These are phyloP conservation scores for Centella asiatica DNA, from an alignment of 129 eudicot species.

Conservation along the genomic window DNA sequence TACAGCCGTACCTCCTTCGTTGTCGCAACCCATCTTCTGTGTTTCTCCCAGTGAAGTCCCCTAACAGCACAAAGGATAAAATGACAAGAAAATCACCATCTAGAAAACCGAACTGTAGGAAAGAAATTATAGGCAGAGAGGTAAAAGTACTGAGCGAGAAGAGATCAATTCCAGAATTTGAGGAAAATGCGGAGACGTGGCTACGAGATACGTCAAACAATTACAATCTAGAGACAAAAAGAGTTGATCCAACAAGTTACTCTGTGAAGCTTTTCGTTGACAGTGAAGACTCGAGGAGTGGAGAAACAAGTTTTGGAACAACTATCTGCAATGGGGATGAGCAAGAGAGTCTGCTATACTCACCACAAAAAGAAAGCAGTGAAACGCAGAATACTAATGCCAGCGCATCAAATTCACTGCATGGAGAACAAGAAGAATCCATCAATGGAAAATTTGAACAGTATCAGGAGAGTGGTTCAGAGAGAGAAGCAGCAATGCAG, in stretches of 20 bases:
- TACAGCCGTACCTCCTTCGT: conserved; percentile 72
- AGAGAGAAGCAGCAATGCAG: conserved; percentile 19
- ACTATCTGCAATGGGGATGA: conserved; percentile 39
- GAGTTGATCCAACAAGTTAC: conserved; percentile 94
- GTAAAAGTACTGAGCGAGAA: conserved; percentile 32
- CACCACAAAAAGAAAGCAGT: conserved; percentile 37
- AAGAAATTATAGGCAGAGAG: conserved; percentile 35
- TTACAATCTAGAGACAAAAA: conserved; percentile 70
- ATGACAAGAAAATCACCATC: conserved; percentile 37
- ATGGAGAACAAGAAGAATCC: conserved; percentile 39
- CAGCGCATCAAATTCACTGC: conserved; percentile 14
- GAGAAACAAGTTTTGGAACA: conserved; percentile 34
- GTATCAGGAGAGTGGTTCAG: conserved; percentile 26
- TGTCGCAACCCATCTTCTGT: conserved; percentile 67
- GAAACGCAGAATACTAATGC: conserved; percentile 12
- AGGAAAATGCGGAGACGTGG: conserved; percentile 18
- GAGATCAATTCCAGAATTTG: conserved; percentile 25
- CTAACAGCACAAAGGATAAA: conserved; percentile 57
- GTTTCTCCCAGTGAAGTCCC: conserved; percentile 85
- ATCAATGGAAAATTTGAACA: conserved; percentile 20
- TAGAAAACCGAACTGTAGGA: conserved; percentile 31
- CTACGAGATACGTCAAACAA: conserved; percentile 27
- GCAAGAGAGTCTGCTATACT: conserved; percentile 28
- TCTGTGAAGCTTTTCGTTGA: conserved; percentile 37
- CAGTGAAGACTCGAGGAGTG: conserved; percentile 58